phyloP scores from a whole-genome alignment of 345 rosid genomes.

The Erodium maritimum region DNA sequence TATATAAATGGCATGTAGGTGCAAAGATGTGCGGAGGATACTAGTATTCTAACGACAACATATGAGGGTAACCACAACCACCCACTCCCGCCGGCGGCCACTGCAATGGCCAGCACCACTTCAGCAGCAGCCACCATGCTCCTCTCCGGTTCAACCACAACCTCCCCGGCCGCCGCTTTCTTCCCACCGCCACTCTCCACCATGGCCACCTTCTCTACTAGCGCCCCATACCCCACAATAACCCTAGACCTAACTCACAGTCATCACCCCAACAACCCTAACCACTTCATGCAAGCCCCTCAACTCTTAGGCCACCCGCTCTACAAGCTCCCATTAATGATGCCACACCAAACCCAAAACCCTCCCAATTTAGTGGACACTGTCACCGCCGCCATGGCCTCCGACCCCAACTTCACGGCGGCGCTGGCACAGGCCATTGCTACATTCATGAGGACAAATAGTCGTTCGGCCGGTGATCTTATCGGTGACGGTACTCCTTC shows the following conservation, averaged over 20 bases:
- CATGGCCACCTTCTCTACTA: slow-evolving; percentile 35
- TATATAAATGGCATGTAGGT: slow-evolving; percentile 15
- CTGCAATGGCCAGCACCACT: slow-evolving; percentile 28
- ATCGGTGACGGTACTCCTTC: background rate
- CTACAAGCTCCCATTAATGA: background rate
- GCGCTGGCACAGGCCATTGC: slow-evolving; percentile 8
- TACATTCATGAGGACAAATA: background rate
- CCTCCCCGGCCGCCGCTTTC: slow-evolving; percentile 19
- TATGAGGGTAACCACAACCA: slow-evolving; percentile 37
- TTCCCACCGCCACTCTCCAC: slow-evolving; percentile 10
- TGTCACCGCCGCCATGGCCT: background rate
- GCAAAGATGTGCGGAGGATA: slow-evolving; percentile 34
- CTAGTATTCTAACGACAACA: slow-evolving; percentile 25
- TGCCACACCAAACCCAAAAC: background rate
- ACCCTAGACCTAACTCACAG: slow-evolving; percentile 34
- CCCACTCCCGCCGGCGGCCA: slow-evolving; percentile 31
- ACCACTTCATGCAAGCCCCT: background rate
- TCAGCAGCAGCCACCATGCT: slow-evolving; percentile 29
- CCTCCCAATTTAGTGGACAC: background rate
- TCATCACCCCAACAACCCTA: background rate
- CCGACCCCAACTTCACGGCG: slow-evolving; percentile 4
- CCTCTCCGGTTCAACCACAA: slow-evolving; percentile 26
- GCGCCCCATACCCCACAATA: slow-evolving; percentile 35
- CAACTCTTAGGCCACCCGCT: background rate
- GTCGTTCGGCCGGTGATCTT: background rate